A percentile compares a stretch with the other conserved stretches of the same genome.
Evolutionary conservation across 1,284 basidiomycete species (phyloP).

Genomic region (Porogramme epimiltina): DNA sequence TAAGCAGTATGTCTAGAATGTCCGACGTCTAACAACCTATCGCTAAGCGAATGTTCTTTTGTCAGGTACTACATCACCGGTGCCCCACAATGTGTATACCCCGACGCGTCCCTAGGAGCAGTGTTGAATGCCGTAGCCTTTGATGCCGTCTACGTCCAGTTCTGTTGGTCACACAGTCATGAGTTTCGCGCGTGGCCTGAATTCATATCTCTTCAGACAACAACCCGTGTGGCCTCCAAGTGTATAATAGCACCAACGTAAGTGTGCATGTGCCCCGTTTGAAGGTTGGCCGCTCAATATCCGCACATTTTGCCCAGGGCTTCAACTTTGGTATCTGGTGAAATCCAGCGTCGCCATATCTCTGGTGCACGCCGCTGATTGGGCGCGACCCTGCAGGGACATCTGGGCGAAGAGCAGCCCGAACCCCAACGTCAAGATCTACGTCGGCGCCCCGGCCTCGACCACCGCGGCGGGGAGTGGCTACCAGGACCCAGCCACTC

Average conservation of each 20-base stretch:
- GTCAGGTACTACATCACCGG: slow-evolving; percentile 63
- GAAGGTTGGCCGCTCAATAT: not conserved
- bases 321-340: slow-evolving; percentile 60
- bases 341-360: not conserved
- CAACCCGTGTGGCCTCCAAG: slow-evolving; percentile 50
- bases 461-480: slow-evolving; percentile 59
- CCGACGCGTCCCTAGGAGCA: slow-evolving; percentile 52
- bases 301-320: slow-evolving; percentile 32
- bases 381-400: slow-evolving; percentile 42
- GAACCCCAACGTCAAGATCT: slow-evolving; percentile 62
- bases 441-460: slow-evolving; percentile 62
- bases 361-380: no score
- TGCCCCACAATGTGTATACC: slow-evolving; percentile 56
- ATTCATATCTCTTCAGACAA: slow-evolving; percentile 40
- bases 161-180: slow-evolving; percentile 31
- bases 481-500: slow-evolving; percentile 47
- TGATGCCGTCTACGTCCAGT: slow-evolving; percentile 62
- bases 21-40: not conserved
- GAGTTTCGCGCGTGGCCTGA: not conserved
- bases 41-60: not conserved
- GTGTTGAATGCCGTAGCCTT: slow-evolving; percentile 55
- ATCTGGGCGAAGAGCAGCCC: slow-evolving; percentile 60
- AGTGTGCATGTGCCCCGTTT: slow-evolving; percentile 17
- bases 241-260: slow-evolving; percentile 42
- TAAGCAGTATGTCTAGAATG: slow-evolving; percentile 45